Conservation (phyloP, 495 filamentous ascomycete genomes). For the Podospora anserina region DNA sequence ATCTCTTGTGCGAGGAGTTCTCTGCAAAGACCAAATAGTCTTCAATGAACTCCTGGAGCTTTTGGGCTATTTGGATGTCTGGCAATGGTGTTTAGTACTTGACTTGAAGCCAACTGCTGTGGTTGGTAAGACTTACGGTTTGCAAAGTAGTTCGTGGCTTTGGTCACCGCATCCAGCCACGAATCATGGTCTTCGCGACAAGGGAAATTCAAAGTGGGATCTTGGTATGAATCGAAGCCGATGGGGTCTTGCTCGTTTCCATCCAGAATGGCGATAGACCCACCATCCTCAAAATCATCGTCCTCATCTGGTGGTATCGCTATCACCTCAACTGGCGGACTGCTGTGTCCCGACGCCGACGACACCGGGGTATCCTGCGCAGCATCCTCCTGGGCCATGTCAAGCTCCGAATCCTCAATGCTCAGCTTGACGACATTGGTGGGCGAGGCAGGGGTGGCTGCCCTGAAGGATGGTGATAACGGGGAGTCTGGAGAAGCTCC, state of each 20-base stretch:
- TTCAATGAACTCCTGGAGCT: constrained; percentile 45
- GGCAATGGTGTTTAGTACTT: constrained; percentile 31
- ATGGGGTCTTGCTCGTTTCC: constrained; percentile 21
- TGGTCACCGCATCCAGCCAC: constrained; percentile 36
- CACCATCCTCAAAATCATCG: constrained; percentile 22
- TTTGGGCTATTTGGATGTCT: constrained; percentile 39
- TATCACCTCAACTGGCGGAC: constrained; percentile 37
- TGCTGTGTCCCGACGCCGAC: constrained; percentile 37
- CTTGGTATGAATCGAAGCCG: constrained; percentile 1
- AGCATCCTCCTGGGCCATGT: constrained; percentile 31
- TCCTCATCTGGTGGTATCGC: constrained; percentile 36
- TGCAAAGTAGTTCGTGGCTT: constrained; percentile 37
- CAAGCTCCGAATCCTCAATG: constrained; percentile 43
- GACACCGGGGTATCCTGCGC: constrained; percentile 34
- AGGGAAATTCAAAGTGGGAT: constrained; percentile 39
- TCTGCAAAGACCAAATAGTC: constrained; percentile 36
- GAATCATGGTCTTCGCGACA: constrained; percentile 40
- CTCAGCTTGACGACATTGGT: constrained; percentile 36
- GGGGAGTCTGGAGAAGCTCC: constrained; percentile 48
- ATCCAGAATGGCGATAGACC: constrained; percentile 25
- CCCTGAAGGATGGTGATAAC: constrained; percentile 40
- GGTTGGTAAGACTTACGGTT: constrained; percentile 32
- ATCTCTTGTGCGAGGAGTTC: constrained; percentile 18
- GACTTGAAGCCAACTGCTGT: constrained; percentile 13
- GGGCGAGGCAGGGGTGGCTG: constrained; percentile 20